Conservation (phyloP, 805 yeast genomes). For the Saccharomycopsis synnaedendra region DNA sequence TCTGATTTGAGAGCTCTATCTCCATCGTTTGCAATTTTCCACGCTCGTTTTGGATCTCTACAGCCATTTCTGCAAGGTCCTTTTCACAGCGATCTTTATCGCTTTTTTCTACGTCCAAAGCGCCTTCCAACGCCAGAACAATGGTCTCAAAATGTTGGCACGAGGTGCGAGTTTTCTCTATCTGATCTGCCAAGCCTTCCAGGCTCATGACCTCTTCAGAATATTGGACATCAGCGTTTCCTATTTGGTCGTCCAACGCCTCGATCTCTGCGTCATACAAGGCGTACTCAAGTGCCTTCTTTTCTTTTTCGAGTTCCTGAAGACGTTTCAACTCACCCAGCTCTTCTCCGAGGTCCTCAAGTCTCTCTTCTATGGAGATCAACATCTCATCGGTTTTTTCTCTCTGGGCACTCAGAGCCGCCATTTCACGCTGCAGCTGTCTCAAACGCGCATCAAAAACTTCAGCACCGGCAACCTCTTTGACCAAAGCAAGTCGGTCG, state of each 20-base stretch:
- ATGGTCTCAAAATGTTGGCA: slow-evolving; percentile 34
- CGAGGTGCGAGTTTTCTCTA: slow-evolving; percentile 49
- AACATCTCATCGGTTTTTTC: slow-evolving; percentile 67
- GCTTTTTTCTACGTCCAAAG: slow-evolving; percentile 38
- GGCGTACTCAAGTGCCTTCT: slow-evolving; percentile 64
- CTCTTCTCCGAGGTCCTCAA: slow-evolving; percentile 73
- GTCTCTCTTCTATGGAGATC: slow-evolving; percentile 54
- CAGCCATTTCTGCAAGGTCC: slow-evolving; percentile 38
- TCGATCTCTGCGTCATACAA: slow-evolving; percentile 67
- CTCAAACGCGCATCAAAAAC: slow-evolving; percentile 74
- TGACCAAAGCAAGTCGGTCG: slow-evolving; percentile 67
- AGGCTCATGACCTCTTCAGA: slow-evolving; percentile 39
- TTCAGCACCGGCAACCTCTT: slow-evolving; percentile 92
- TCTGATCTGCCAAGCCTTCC: slow-evolving; percentile 38
- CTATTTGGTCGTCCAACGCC: slow-evolving; percentile 49
- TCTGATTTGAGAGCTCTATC: slow-evolving; percentile 23
- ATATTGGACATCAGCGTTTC: slow-evolving; percentile 47
- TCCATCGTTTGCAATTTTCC: slow-evolving; percentile 34
- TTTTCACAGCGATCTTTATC: slow-evolving; percentile 45
- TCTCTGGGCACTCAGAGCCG: slow-evolving; percentile 54
- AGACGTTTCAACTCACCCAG: slow-evolving; percentile 61
- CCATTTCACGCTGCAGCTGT: slow-evolving; percentile 75
- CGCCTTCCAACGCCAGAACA: slow-evolving; percentile 35
- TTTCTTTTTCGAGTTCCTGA: slow-evolving; percentile 54
- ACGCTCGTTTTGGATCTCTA: slow-evolving; percentile 36